Evolutionary conservation across 257 asterid species (phyloP), one percentile per base, ranked within the genome.

Genomic region (Nicotiana paniculata): DNA sequence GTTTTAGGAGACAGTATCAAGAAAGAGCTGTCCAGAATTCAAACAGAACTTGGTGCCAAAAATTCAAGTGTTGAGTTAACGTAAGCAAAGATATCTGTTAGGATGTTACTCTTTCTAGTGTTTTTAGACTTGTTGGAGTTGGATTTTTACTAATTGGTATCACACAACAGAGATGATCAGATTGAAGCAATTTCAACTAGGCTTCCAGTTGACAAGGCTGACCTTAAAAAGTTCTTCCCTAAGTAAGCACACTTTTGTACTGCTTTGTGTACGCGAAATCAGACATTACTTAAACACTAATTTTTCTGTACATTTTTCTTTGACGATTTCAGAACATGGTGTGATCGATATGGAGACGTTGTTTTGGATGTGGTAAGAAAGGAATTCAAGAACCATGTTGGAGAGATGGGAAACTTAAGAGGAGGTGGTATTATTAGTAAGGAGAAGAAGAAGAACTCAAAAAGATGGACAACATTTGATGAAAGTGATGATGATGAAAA

Each of bases 151-250:
- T 69, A 5, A 8, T 15, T 48, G 26, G 61, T 4, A 51, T 75
- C 33, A 21, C 77, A 82, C 46, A 15, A 26, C 88, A 93, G 97
- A 81, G 92, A 93, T 81, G 94, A 91, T 62, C 90, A 94, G 72
- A 89, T 94, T 69, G 97, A 94, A 88, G 92, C 87, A n/a, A 90
- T 94, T 82, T 91, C 98, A 53, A 92, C 91, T 43, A 88, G 91
- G 91, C 94, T 94, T 82, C 97, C 97, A 28, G 95, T 86, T 28
- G 94, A 93, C 84, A 89, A 85, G 84, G 93, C 87, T 55, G 98
- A 94, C 85, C 86, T 94, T 53, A 85, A 67, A 65, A 86, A 64
- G 87, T 69, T 86, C 82, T 90, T 93, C 54, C 87, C 98, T 53
- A 91, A 88, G 98, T 91, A 90, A 90, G 92, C 54, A 58, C 17